Evolutionary conservation across 352 stramenopile species (phyloP).

Genomic region (Aphanomyces astaci): DNA sequence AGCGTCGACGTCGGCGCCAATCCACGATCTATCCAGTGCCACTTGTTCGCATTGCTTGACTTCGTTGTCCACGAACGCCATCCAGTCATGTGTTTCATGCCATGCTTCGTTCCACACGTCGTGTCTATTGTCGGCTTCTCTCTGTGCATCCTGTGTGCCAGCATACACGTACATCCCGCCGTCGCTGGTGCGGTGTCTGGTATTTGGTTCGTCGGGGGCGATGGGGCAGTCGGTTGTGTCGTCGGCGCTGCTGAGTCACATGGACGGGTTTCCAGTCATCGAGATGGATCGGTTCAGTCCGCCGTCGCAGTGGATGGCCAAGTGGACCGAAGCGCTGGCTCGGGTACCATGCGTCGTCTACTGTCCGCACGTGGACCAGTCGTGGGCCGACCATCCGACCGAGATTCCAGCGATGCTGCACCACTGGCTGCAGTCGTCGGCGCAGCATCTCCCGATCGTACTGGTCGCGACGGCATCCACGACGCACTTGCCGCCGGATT

Average conservation of each 20-base stretch:
- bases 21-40: neutral
- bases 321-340: slow-evolving; percentile 49
- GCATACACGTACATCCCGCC: neutral
- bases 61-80: neutral
- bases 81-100: neutral
- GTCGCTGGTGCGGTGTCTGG: neutral
- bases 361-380: slow-evolving; percentile 65
- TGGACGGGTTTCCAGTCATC: slow-evolving; percentile 1
- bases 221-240: neutral
- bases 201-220: neutral
- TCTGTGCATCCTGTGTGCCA: neutral
- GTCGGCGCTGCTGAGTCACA: neutral
- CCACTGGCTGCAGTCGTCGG: slow-evolving; percentile 49
- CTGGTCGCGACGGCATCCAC: slow-evolving; percentile 66
- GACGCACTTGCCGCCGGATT: slow-evolving; percentile 35
- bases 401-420: slow-evolving; percentile 41
- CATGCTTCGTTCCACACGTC: neutral
- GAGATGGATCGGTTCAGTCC: neutral
- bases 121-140: neutral
- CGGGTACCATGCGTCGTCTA: slow-evolving; percentile 73
- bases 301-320: neutral
- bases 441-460: slow-evolving; percentile 58
- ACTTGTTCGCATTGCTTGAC: neutral
- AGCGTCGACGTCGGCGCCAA: neutral
- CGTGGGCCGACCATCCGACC: slow-evolving; percentile 35